These are phyloP conservation scores for Drosera spatulata DNA, from an alignment of 179 eudicot species.

Conservation along the genomic window DNA sequence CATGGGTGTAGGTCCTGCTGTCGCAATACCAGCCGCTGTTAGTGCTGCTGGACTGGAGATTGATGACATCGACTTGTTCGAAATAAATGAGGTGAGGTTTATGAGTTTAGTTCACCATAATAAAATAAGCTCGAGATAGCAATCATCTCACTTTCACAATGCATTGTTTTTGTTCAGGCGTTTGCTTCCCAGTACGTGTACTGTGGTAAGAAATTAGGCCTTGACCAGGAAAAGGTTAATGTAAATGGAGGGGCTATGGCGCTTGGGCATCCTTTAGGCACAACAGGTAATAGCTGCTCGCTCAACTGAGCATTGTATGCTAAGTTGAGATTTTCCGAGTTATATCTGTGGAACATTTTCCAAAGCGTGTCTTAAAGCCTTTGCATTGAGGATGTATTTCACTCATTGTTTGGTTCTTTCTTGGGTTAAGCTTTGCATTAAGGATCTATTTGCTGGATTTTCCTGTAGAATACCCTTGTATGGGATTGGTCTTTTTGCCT, in stretches of 20 bases:
- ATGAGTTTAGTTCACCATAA: too few relatives aligned
- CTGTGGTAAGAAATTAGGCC: slow-evolving; percentile 77
- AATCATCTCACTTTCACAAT: not conserved
- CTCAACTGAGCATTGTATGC: not conserved
- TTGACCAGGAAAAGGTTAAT: slow-evolving; percentile 82
- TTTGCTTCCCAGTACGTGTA: slow-evolving; percentile 93
- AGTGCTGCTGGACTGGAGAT: slow-evolving; percentile 93
- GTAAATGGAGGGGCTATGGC: slow-evolving; percentile 99
- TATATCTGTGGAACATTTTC: too few relatives aligned
- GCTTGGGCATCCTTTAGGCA: slow-evolving; percentile 93
- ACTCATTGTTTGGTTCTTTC: too few relatives aligned
- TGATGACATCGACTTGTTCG: slow-evolving; percentile 84
- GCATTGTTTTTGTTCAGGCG: slow-evolving; percentile 38
- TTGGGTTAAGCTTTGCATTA: too few relatives aligned
- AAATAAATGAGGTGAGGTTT: slow-evolving; percentile 78
- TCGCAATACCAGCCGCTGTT: slow-evolving; percentile 96
- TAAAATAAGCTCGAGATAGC: not conserved
- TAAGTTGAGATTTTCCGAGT: not conserved
- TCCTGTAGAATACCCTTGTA: too few relatives aligned
- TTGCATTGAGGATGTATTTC: too few relatives aligned
- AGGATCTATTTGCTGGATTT: too few relatives aligned
- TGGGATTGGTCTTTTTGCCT: too few relatives aligned
- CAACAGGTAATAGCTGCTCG: slow-evolving; percentile 51
- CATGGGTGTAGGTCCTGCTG: slow-evolving; percentile 98
- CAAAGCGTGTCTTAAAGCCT: too few relatives aligned